phyloP scores from a whole-genome alignment of 495 filamentous ascomycete species.

The Aspergillus haitiensis region DNA sequence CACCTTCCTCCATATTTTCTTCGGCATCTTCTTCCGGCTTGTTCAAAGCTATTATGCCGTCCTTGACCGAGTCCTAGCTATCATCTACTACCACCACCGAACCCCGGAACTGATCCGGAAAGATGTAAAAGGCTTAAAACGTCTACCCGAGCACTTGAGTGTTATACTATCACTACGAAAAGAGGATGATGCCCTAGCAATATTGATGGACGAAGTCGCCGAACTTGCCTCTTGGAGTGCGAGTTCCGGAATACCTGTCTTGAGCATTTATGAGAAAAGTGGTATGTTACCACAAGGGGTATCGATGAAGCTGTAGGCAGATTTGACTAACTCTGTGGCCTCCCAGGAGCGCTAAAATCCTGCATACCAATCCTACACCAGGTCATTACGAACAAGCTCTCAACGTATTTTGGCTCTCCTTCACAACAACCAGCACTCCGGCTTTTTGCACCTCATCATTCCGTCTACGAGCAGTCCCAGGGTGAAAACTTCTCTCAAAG shows the following conservation, averaged over 20 bases:
- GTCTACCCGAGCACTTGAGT: constrained; percentile 81
- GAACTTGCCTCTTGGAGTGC: constrained; percentile 92
- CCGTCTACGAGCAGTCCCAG: constrained; percentile 30
- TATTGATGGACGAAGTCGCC: constrained; percentile 82
- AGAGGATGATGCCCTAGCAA: constrained; percentile 70
- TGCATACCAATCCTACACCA: constrained; percentile 77
- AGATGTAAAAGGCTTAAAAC: constrained; percentile 73
- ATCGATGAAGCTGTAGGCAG: no score
- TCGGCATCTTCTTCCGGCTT: constrained; percentile 81
- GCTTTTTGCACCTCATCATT: constrained; percentile 72
- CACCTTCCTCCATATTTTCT: constrained; percentile 72
- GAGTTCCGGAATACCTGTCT: constrained; percentile 75
- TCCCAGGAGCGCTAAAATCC: constrained; percentile 76
- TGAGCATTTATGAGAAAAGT: constrained; percentile 89
- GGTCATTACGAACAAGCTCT: constrained; percentile 69
- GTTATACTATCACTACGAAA: constrained; percentile 77
- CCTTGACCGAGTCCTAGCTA: constrained; percentile 68
- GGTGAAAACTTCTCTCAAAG: constrained; percentile 9
- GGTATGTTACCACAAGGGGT: constrained; percentile 52
- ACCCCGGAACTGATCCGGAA: constrained; percentile 86
- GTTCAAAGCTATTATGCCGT: constrained; percentile 77
- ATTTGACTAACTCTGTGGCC: not conserved
- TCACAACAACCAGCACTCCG: constrained; percentile 63
- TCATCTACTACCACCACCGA: constrained; percentile 89
- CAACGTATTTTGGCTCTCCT: constrained; percentile 73